Percentiles rank a stretch among this genome's conserved stretches.
phyloP scores from a whole-genome alignment of 371 early-diverging fungal genomes.

The Mucor sp. region DNA sequence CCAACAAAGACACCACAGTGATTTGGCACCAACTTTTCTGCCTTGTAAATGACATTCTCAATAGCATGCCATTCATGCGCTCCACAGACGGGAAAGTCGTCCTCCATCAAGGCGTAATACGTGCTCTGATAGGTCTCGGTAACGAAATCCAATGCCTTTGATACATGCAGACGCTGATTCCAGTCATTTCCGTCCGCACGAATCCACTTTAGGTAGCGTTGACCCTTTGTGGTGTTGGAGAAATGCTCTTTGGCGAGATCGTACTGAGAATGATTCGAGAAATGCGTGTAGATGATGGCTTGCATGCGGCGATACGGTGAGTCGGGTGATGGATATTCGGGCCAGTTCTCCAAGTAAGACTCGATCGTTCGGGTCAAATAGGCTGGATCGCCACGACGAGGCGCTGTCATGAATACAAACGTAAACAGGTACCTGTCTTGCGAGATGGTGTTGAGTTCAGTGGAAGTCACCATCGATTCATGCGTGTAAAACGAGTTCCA shows the following conservation, averaged over 20 bases:
- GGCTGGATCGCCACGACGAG: conserved; percentile 54
- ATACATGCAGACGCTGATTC: conserved; percentile 62
- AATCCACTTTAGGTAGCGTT: conserved; percentile 57
- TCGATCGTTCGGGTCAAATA: conserved; percentile 53
- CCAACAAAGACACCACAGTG: conserved; percentile 57
- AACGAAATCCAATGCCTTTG: conserved; percentile 45
- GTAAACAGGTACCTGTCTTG: conserved; percentile 54
- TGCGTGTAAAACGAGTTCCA: conserved; percentile 44
- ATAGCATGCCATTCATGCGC: conserved; percentile 42
- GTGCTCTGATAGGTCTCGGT: conserved; percentile 27
- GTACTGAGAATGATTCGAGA: conserved; percentile 54
- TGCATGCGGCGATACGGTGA: conserved; percentile 56
- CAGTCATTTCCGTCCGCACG: conserved; percentile 51
- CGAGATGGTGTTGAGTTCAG: conserved; percentile 33
- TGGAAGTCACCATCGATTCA: conserved; percentile 36
- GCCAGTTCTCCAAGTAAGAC: conserved; percentile 60
- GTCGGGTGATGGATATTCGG: conserved; percentile 40
- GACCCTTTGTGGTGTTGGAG: conserved; percentile 46
- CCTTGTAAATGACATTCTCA: conserved; percentile 41
- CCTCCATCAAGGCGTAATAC: conserved; percentile 49
- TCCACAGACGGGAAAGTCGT: conserved; percentile 53
- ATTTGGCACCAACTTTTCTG: conserved; percentile 30
- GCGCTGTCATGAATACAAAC: conserved; percentile 63
- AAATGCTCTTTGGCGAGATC: conserved; percentile 46
- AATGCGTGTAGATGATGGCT: conserved; percentile 64